phyloP scores from a whole-genome alignment of 257 asterid genomes.

The Solanum ossicruentum region DNA sequence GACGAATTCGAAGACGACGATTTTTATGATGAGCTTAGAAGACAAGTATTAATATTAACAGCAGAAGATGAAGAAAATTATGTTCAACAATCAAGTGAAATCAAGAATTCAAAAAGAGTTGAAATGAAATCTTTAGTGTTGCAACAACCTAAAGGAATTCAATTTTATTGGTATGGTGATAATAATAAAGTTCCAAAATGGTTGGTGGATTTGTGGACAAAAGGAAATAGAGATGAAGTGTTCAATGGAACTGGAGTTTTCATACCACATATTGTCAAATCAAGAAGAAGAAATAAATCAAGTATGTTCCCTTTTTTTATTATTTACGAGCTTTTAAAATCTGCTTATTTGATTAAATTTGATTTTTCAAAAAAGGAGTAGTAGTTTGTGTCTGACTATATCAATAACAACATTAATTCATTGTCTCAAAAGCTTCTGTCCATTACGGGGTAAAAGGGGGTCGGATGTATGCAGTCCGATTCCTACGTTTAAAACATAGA shows the following conservation, averaged over 20 bases:
- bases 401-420: no score
- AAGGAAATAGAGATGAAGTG: constrained; percentile 18
- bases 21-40: constrained; percentile 1
- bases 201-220: constrained; percentile 46
- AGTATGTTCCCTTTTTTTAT: constrained; percentile 20
- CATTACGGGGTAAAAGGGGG: no score
- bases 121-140: background rate
- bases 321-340: background rate
- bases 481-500: no score
- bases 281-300: constrained; percentile 30
- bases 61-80: background rate
- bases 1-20: constrained; percentile 17
- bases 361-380: background rate
- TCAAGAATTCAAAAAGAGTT: background rate
- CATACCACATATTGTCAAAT: constrained; percentile 50
- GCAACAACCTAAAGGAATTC: constrained; percentile 7
- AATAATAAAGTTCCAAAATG: constrained; percentile 32
- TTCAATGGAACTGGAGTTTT: constrained; percentile 68
- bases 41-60: constrained; percentile 1
- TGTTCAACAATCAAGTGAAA: background rate
- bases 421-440: no score
- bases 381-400: background rate
- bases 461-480: no score
- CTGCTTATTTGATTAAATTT: background rate
- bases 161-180: constrained; percentile 39